Evolutionary conservation across 2,329 filamentous ascomycete species (phyloP).

Genomic region (Talaromyces rugulosus): DNA sequence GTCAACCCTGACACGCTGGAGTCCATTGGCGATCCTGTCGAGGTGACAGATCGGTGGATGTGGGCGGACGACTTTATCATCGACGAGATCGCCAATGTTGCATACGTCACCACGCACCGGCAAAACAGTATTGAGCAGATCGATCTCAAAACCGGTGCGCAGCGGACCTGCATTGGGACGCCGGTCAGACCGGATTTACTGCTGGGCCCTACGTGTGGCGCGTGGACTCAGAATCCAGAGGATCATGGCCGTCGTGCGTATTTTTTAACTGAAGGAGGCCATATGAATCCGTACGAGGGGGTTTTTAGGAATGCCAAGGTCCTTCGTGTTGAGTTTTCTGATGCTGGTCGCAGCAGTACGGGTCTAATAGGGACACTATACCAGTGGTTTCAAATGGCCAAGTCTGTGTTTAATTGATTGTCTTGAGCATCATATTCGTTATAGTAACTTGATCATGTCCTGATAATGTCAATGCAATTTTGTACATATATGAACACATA

Average conservation of each 20-base stretch:
- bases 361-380: background rate
- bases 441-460: background rate
- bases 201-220: background rate
- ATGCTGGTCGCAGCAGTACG: background rate
- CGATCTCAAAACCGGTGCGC: background rate
- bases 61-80: constrained; percentile 1
- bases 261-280: background rate
- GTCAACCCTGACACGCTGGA: background rate
- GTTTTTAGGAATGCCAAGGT: background rate
- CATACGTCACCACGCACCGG: background rate
- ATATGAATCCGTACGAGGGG: background rate
- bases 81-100: background rate
- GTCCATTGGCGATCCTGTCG: background rate
- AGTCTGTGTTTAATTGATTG: background rate
- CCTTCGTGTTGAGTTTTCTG: background rate
- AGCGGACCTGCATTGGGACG: background rate
- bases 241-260: background rate
- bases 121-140: constrained; percentile 1
- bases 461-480: background rate
- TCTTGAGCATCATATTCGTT: background rate
- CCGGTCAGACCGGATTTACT: background rate
- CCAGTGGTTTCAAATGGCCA: background rate
- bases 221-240: background rate
- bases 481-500: background rate
- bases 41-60: background rate